These are phyloP conservation scores for Thraustochytrium striatum DNA, from an alignment of 352 stramenopile genomes.

Conservation along the genomic window DNA sequence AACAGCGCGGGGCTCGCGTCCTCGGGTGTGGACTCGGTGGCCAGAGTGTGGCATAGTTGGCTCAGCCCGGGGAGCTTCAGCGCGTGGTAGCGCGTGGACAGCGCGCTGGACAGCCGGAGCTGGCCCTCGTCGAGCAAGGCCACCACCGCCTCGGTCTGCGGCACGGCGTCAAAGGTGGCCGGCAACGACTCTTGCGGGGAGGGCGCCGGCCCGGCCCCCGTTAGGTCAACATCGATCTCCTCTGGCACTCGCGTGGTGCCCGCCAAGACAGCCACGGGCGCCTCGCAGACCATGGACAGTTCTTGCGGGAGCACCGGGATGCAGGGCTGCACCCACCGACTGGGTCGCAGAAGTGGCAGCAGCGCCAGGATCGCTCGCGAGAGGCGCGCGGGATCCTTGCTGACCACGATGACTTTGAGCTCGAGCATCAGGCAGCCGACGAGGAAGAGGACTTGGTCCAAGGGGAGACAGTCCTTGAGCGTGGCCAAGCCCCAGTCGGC, in stretches of 20 bases:
- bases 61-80: constrained; percentile 36
- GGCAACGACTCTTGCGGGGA: too few species aligned
- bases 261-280: constrained; percentile 10
- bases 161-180: too few species aligned
- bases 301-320: constrained; percentile 22
- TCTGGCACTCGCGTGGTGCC: background rate
- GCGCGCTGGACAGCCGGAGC: background rate
- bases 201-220: background rate
- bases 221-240: background rate
- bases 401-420: constrained; percentile 32
- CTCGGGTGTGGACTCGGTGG: background rate
- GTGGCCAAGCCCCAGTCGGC: constrained; percentile 9
- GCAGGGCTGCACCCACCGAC: constrained; percentile 25
- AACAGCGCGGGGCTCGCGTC: background rate
- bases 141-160: constrained; percentile 15
- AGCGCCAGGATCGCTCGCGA: background rate
- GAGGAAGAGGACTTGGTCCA: constrained; percentile 38
- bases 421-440: constrained; percentile 31
- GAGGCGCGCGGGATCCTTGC: background rate
- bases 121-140: background rate
- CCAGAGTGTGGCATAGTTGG: background rate
- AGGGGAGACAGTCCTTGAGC: background rate
- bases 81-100: constrained; percentile 23
- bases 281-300: constrained; percentile 9
- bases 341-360: constrained; percentile 1